Percentiles rank a stretch among this genome's conserved stretches.
phyloP scores from a whole-genome alignment of 345 rosid genomes.

The Zanthoxylum bungeanum region DNA sequence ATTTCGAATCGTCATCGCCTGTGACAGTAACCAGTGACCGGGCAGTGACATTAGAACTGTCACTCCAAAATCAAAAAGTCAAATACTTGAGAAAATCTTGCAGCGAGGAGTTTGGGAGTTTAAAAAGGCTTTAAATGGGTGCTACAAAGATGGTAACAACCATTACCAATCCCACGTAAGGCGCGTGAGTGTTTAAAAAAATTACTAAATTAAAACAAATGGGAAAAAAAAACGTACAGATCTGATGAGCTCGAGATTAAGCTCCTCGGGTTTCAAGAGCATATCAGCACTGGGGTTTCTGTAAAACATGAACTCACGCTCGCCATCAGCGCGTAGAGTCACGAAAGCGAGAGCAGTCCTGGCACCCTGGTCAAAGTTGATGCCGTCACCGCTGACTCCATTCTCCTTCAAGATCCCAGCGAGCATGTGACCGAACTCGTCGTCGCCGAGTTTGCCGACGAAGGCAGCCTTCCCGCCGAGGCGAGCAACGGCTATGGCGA shows the following conservation, averaged over 20 bases:
- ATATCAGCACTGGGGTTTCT: conserved; percentile 97
- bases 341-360: conserved; percentile 96
- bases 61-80: too few relatives aligned
- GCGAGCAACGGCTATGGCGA: conserved; percentile 83
- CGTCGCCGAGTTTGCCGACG: conserved; percentile 91
- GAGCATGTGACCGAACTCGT: conserved; percentile 96
- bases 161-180: neutral
- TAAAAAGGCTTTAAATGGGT: neutral
- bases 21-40: too few relatives aligned
- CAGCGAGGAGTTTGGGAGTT: neutral
- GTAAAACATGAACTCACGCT: conserved; percentile 96
- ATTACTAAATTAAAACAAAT: too few relatives aligned
- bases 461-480: conserved; percentile 83
- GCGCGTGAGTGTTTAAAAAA: neutral
- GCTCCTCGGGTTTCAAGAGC: conserved; percentile 85
- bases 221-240: conserved; percentile 64
- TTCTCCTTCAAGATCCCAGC: conserved; percentile 89
- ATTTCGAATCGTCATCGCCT: too few relatives aligned
- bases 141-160: too few relatives aligned
- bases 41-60: too few relatives aligned
- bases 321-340: conserved; percentile 91
- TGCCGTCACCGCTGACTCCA: conserved; percentile 71
- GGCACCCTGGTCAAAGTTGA: conserved; percentile 86
- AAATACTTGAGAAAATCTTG: neutral
- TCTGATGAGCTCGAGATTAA: conserved; percentile 79